Evolutionary conservation across 495 filamentous ascomycete species (phyloP), one percentile per base, ranked within the genome.

Genomic region (Hapsidospora chrysogenum): DNA sequence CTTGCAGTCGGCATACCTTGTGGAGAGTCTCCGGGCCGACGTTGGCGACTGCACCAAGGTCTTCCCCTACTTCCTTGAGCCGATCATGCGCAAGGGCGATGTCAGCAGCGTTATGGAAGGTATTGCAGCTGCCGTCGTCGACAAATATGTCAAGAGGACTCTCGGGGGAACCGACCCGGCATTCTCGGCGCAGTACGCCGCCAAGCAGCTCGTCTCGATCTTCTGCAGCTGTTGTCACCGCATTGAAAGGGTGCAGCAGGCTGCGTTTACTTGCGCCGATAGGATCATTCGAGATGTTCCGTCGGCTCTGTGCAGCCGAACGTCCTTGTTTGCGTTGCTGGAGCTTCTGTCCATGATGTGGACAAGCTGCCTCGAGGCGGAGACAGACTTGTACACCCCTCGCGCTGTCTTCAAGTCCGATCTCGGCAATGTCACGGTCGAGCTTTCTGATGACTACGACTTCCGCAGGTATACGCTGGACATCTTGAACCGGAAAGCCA

Each of bases 301-400:
- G 2, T 94, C 89, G 3, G 76, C 85, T 14, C 67, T 97, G 0
- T 96, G 92, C 46, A 81, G 92, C 44, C 79, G 78, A 45, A 69
- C 74, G 9, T 93, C 89, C 5, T 61, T 97, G 0, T 96, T 95
- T 59, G 81, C 86, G 4, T 65, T 97, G 21, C 63, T 96, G 5
- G 89, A 96, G 49, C 70, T 97, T 3, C 56, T 97, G 26, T 82
- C 82, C 2, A 68, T 95, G 23, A 82, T 97, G 78, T 97, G 86
- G 87, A 68, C 67, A 17, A 87, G 86, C 48, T 96, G 92, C 47
- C 64, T 96, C 5, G 85, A 96, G 49, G 77, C 77, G 9, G 92
- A 97, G 49, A 82, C 85, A 10, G 89, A 97, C 40, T 76, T 93
- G 45, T 97, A 93, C 48, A 77, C 82, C 35, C 87, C 82, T 55